Evolutionary conservation across 2,329 filamentous ascomycete species (phyloP).

Genomic region (Pseudogymnoascus sp.): DNA sequence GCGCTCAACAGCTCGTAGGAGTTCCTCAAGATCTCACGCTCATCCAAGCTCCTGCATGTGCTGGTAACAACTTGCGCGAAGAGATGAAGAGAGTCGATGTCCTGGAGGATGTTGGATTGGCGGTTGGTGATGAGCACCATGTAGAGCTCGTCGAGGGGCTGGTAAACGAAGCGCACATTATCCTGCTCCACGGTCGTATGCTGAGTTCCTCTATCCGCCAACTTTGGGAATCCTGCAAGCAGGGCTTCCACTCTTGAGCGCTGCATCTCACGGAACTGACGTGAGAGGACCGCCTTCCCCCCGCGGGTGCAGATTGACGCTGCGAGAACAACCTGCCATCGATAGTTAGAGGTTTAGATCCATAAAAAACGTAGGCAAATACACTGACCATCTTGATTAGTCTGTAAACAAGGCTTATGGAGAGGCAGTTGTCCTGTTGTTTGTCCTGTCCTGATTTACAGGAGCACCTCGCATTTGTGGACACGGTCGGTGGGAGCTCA

Average conservation of each 20-base stretch:
- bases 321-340: slow-evolving; percentile 80
- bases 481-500: slow-evolving; percentile 8
- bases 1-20: slow-evolving; percentile 93
- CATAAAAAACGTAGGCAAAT: not conserved
- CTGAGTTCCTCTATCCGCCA: slow-evolving; percentile 90
- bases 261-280: slow-evolving; percentile 96
- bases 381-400: slow-evolving; percentile 7
- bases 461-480: slow-evolving; percentile 7
- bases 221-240: slow-evolving; percentile 93
- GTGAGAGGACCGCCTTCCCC: slow-evolving; percentile 95
- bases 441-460: not conserved
- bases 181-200: slow-evolving; percentile 98
- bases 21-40: slow-evolving; percentile 90
- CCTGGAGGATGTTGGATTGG: slow-evolving; percentile 98
- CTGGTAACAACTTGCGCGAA: slow-evolving; percentile 96
- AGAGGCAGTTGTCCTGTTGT: not conserved
- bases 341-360: slow-evolving; percentile 15
- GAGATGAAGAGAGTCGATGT: slow-evolving; percentile 95
- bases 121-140: slow-evolving; percentile 99
- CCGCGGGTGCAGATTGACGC: slow-evolving; percentile 98
- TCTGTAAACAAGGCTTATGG: slow-evolving; percentile 5
- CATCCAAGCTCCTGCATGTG: slow-evolving; percentile 92
- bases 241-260: slow-evolving; percentile 93
- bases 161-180: slow-evolving; percentile 98
- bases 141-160: slow-evolving; percentile 97